These are phyloP conservation scores for Protoeuglena noctilucae DNA, from an alignment of 139 green algal genomes.

Conservation along the genomic window DNA sequence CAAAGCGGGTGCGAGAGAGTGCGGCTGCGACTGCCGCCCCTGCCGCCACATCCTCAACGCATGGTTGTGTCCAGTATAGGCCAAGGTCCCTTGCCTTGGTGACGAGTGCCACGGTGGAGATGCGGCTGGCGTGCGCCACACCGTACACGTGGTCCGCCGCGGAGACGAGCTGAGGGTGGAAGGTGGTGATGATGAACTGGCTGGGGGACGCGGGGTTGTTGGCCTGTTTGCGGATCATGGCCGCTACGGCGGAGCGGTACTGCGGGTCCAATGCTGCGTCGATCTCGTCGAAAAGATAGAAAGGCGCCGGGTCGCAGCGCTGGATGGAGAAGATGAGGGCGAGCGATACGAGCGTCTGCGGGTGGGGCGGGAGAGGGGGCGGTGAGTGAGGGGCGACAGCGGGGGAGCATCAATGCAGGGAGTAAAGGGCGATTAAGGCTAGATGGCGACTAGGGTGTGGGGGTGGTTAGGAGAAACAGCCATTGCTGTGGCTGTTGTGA, in stretches of 20 bases:
- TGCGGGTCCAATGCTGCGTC: constrained; percentile 92
- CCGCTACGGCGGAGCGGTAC: constrained; percentile 73
- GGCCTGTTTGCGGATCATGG: constrained; percentile 60
- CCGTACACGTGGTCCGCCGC: constrained; percentile 72
- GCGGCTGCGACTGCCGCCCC: not conserved
- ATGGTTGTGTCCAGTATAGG: not conserved
- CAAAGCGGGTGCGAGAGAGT: constrained; percentile 3
- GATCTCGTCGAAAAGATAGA: constrained; percentile 99
- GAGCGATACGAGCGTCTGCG: constrained; percentile 90
- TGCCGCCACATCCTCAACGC: no score
- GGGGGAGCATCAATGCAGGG: no score
- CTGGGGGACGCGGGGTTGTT: constrained; percentile 43
- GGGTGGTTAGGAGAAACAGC: no score
- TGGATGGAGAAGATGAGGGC: constrained; percentile 98
- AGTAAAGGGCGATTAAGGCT: no score
- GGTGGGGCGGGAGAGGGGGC: no score
- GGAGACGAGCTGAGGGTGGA: constrained; percentile 76
- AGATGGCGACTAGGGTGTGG: no score
- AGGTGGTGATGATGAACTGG: constrained; percentile 98
- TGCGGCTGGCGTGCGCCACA: constrained; percentile 68
- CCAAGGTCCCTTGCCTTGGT: constrained; percentile 1
- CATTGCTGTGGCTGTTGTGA: no score
- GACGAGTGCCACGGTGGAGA: constrained; percentile 28
- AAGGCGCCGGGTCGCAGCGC: constrained; percentile 90
- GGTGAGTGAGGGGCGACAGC: no score